Base-by-base conservation (phyloP, 176 grass and related monocot species). In the Dendrocalamus sinicus region DNA sequence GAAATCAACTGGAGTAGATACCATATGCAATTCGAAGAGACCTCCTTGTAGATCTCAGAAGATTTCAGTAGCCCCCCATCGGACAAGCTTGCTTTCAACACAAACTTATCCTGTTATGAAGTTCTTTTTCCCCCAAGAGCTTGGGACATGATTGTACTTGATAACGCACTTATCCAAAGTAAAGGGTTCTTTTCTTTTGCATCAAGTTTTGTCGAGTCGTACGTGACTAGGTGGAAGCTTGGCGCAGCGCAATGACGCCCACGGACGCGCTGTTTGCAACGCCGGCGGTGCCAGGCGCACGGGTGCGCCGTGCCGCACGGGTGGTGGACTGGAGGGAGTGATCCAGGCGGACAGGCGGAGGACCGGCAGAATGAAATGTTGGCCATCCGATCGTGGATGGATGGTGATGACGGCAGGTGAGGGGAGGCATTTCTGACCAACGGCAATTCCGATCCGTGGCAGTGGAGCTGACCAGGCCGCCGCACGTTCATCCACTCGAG, bases 61-160 rank as follows among this genome's bases (percentile, higher is more conserved):
- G 35, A 66, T 41, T 45, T 53, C 17, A 63, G 54, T 53, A 28
- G 72, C 22, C 26, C 14, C n/a, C 20, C 46, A 64, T 37, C 3
- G 0, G 4, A 64, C 14, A 57, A 43, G n/a, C 61, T 60, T 79
- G 89, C 69, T 79, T 59, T 52, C 15, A 69, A 13, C 22, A 39
- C 32, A 83, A 79, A 63, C 50, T 15, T 80, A 26, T 20, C 10
- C 13, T 87, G 39, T 22, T 19, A 5, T 75, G 8, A 11, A 52
- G 9, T 22, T 72, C 3, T 22, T 45, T 68, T 65, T 71, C 22
- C 55, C 55, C 15, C 39, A 81, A 54, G 66, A 26, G 20, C 9
- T 45, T 19, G 9, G 66, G 14, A 9, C 66, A 81, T 71, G 53
- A 76, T 70, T 86, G 30, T 71, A 85, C 30, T 12, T 76, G 65